Evolutionary conservation across 2,329 filamentous ascomycete genomes (phyloP).

Genomic region (Aureobasidium uvarum): DNA sequence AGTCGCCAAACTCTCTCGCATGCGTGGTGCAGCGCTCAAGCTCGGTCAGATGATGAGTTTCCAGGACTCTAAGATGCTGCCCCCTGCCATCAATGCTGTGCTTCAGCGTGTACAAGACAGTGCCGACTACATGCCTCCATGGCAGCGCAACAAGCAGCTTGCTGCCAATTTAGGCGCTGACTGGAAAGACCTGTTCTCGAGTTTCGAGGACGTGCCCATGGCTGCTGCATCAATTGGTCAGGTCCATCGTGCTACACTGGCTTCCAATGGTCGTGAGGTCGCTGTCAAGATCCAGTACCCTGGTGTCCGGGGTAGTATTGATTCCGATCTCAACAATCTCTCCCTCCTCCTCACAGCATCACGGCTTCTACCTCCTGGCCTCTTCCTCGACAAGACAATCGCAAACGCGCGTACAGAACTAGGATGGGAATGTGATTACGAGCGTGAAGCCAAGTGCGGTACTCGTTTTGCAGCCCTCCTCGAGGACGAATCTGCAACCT

Average conservation of each 20-base stretch:
- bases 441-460: constrained; percentile 80
- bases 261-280: constrained; percentile 70
- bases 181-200: constrained; percentile 79
- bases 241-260: constrained; percentile 81
- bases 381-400: constrained; percentile 96
- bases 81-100: constrained; percentile 80
- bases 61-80: constrained; percentile 94
- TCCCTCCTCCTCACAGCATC: constrained; percentile 88
- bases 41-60: constrained; percentile 98
- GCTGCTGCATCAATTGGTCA: constrained; percentile 97
- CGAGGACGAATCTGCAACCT: constrained; percentile 68
- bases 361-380: constrained; percentile 80
- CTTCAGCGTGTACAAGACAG: constrained; percentile 92
- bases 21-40: constrained; percentile 97
- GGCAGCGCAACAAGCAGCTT: constrained; percentile 84
- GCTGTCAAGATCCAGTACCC: constrained; percentile 98
- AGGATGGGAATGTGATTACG: constrained; percentile 96
- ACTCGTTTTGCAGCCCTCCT: constrained; percentile 74
- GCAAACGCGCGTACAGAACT: constrained; percentile 90
- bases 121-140: constrained; percentile 96
- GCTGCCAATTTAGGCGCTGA: constrained; percentile 71
- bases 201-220: constrained; percentile 88
- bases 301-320: constrained; percentile 91
- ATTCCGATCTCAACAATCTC: constrained; percentile 93
- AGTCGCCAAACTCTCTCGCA: constrained; percentile 87